Base-by-base conservation (phyloP, 2,329 filamentous ascomycete genomes). In the Raffaelea arxii region DNA sequence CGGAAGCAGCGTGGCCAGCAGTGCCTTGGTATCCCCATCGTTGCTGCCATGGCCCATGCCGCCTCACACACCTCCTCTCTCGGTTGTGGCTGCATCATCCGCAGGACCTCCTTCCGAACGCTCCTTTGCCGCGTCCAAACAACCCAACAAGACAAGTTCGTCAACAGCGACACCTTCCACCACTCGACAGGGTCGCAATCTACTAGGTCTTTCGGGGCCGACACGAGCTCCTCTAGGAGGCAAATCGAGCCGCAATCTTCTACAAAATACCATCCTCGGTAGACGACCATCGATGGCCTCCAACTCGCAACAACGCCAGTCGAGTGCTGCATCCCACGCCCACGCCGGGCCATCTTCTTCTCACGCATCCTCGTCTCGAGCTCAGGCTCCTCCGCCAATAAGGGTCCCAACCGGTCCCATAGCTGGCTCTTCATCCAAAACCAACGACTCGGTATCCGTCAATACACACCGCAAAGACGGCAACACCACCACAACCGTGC, bases 1-100 rank as follows among this genome's bases (percentile, higher is more conserved):
- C 30, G 23, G 27, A 4, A 47, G 49, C 44, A 53, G 51, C 39
- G 43, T 54, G 11, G 32, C 53, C 39, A 54, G 53, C 51, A 54
- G 53, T 37, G 48, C 44, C 12, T 18, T 52, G 14, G 35, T 49
- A 19, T 54, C 53, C 30, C 53, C 51, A 3, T 38, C 44, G 4
- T 10, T 42, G 25, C 18, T 54, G 38, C 43, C 23, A 16, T 53
- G 49, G 51, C 51, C 53, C 1, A 49, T 53, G 42, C 51, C 51
- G 44, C 51, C 51, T 21, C 44, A 52, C 23, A 52, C 49, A 40
- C 51, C 53, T 37, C 47, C 51, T 18, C 18, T 45, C 14, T 53
- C 52, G 36, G 23, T 36, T 2, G 41, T 44, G n/a, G 16, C n/a
- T 16, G 10, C 18, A 4, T 22, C 21, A 24, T 9, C 5, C 16